A percentile compares a stretch with the other conserved stretches of the same genome.
Conservation (phyloP, 441 rosid species). For the Croton setiger region DNA sequence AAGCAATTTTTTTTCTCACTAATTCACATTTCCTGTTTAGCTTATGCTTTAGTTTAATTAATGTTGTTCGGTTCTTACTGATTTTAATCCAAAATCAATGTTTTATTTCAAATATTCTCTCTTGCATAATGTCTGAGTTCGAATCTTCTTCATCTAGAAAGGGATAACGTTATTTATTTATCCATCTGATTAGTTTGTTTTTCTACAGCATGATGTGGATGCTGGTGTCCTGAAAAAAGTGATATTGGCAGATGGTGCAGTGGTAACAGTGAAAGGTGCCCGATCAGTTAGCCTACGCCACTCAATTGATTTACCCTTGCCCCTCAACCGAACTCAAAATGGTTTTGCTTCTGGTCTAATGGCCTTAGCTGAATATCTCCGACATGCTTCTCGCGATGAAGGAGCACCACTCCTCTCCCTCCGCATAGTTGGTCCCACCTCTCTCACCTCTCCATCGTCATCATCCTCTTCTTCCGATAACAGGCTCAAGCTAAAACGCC, state of each 20-base stretch:
- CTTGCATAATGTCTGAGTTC: not conserved
- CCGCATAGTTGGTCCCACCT: constrained; percentile 83
- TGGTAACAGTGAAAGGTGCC: constrained; percentile 87
- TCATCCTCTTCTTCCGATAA: constrained; percentile 45
- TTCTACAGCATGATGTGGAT: constrained; percentile 87
- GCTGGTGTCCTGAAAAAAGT: constrained; percentile 91
- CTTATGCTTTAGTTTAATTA: not conserved
- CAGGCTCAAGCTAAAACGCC: constrained; percentile 82
- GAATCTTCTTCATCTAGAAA: not conserved
- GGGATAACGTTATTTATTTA: not conserved
- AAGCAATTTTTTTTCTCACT: no score
- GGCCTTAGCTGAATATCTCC: constrained; percentile 74
- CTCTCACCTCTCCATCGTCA: constrained; percentile 56
- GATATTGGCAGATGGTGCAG: constrained; percentile 80
- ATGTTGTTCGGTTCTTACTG: not conserved
- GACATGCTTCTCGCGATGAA: constrained; percentile 40
- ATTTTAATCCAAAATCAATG: not conserved
- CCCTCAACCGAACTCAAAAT: constrained; percentile 53
- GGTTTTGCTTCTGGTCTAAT: constrained; percentile 82
- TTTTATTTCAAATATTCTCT: not conserved
- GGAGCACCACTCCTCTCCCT: constrained; percentile 65
- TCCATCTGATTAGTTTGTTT: constrained; percentile 7
- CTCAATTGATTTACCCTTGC: constrained; percentile 75
- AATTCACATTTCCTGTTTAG: no score
- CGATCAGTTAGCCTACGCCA: constrained; percentile 88